Base-by-base conservation (phyloP, 306 rosid species). In the Begonia fuchsioides region DNA sequence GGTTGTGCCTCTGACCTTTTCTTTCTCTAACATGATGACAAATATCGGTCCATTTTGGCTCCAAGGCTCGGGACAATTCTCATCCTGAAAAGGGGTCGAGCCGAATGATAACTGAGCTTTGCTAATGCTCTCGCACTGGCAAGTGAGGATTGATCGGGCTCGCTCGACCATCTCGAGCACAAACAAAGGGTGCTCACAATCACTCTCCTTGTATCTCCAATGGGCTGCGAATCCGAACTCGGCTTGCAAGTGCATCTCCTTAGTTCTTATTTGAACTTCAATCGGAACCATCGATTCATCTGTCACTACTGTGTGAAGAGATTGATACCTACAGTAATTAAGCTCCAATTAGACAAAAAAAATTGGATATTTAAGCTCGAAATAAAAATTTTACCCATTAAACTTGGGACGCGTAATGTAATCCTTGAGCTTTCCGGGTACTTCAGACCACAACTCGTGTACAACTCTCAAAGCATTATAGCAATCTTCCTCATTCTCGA, bases 211-310 rank as follows among this genome's bases (percentile, higher is more conserved):
- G 65, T 90, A 90, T 53, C 98, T 79, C 98, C 98, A 90, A 66
- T 90, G 98, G 52, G 98, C 98, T 35, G 98, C 98, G 65, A 90
- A 75, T 62, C 98, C 98, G 64, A 72, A 85, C 62, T 90, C 98
- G 1, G 98, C 95, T 64, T 90, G 95, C 71, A 85, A 66, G 68
- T 90, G 94, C 98, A 90, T 90, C 54, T 81, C 87, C 65, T 71
- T 81, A 0, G 98, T 90, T 52, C 98, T 81, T 40, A 90, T 77
- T 67, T 90, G 98, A 32, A 90, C 98, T 71, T 90, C 98, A 40
- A 85, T 75, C 13, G 95, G 95, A 44, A 64, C 61, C 65, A 64
- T 69, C 43, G 78, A 87, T 65, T 76, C 94, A 51, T 77, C 92
- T 68, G 69, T 72, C 43, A 90, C 98, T 19, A 90, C 94, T 8